A percentile compares a stretch with the other conserved stretches of the same genome.
Conservation (phyloP, 345 rosid species). For the Gossypium bickii region DNA sequence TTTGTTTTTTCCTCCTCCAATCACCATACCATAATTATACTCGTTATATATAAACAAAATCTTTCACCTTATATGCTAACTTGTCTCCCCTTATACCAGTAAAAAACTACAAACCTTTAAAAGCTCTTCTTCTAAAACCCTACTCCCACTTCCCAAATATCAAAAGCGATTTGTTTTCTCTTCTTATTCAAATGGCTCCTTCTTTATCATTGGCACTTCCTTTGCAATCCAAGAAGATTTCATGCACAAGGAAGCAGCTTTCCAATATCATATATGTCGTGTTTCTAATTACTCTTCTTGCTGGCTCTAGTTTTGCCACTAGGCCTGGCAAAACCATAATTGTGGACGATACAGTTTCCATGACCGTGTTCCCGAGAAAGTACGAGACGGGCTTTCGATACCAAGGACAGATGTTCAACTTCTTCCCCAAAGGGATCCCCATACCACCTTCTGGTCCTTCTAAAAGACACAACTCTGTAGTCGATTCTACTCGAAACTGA, state of each 20-base stretch:
- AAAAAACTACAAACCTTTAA: neutral
- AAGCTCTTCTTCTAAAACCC: constrained; percentile 26
- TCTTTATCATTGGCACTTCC: constrained; percentile 20
- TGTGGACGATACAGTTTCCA: constrained; percentile 4
- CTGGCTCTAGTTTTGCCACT: constrained; percentile 28
- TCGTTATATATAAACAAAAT: neutral
- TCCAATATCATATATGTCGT: constrained; percentile 17
- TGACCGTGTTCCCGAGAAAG: constrained; percentile 20
- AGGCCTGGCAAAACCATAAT: constrained; percentile 30
- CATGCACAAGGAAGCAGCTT: constrained; percentile 12
- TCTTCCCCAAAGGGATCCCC: constrained; percentile 65
- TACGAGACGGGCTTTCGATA: constrained; percentile 36
- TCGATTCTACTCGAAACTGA: constrained; percentile 38
- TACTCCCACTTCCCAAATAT: neutral
- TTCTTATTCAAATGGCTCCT: constrained; percentile 21
- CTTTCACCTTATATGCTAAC: neutral
- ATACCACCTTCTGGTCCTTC: constrained; percentile 90
- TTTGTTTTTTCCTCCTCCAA: constrained; percentile 4
- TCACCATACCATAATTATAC: neutral
- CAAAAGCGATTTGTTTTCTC: neutral
- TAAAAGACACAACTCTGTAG: constrained; percentile 57
- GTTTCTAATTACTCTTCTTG: constrained; percentile 29
- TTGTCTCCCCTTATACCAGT: neutral
- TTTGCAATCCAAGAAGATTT: constrained; percentile 7
- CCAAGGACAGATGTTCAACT: constrained; percentile 49